phyloP scores from a whole-genome alignment of 306 rosid genomes.

The Medicago lupulina region DNA sequence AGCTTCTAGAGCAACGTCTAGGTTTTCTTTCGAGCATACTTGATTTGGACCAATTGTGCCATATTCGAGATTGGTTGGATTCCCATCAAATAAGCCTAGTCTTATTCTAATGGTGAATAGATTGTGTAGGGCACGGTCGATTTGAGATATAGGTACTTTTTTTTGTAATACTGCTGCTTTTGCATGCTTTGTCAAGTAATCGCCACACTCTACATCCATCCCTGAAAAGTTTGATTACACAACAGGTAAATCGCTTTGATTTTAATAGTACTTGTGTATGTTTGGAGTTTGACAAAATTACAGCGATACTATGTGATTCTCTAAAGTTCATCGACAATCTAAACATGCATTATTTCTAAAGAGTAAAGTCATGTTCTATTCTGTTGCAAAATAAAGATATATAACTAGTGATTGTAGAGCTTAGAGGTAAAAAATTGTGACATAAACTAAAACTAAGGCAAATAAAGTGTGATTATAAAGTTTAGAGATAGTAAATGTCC shows the following conservation, averaged over 20 bases:
- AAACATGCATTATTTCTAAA: too few relatives aligned
- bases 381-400: too few relatives aligned
- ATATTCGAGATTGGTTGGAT: slow-evolving; percentile 62
- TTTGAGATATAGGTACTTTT: slow-evolving; percentile 49
- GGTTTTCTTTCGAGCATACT: slow-evolving; percentile 70
- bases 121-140: slow-evolving; percentile 83
- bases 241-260: not conserved
- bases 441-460: not conserved
- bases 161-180: slow-evolving; percentile 67
- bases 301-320: too few relatives aligned
- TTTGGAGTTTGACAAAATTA: too few relatives aligned
- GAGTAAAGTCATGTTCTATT: too few relatives aligned
- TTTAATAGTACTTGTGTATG: not conserved
- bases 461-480: not conserved
- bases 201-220: slow-evolving; percentile 92
- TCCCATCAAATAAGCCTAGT: slow-evolving; percentile 81
- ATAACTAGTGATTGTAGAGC: not conserved
- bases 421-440: not conserved
- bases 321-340: too few relatives aligned
- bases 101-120: slow-evolving; percentile 79
- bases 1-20: slow-evolving; percentile 72
- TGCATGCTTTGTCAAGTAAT: slow-evolving; percentile 54
- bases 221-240: slow-evolving; percentile 52
- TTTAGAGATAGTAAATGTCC: not conserved
- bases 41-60: slow-evolving; percentile 69